Evolutionary conservation across 2,329 filamentous ascomycete genomes (phyloP), one percentile per base, ranked within the genome.

Genomic region (Pseudohalonectria lignicola): DNA sequence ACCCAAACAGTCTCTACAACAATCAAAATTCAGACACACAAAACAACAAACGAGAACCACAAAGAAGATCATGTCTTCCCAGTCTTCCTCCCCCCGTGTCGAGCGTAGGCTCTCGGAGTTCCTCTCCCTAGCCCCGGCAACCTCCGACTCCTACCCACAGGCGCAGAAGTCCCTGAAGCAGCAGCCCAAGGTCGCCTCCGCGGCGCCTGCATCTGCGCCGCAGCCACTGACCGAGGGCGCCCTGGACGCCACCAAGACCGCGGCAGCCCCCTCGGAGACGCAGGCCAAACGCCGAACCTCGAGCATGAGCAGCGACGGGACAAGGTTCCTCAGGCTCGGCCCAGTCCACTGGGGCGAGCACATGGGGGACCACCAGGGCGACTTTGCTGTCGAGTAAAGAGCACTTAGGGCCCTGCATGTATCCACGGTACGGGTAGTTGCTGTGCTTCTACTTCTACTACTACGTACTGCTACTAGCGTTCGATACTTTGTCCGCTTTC

Each of bases 291-390:
- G 71, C 53, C 71, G 74, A 54, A 70, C 66, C 45, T 74, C 70
- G 41, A 73, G 68, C 54, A 54, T 67, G 45, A 72, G 66, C 62
- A 71, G 66, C 53, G 56, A 57, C 45, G 56, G 51, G 49, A 64
- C 56, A 40, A 64, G 67, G 41, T 71, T 80, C 55, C 67, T 81
- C 47, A 79, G 77, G 64, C 71, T 81, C 41, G 71, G 72, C 18
- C 75, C 75, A 25, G 74, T 79, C 42, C 73, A 79, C 66, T 77
- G 66, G 57, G 76, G 76, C 46, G 74, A 73, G 63, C 70, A 75
- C 56, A 59, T 61, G 17, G 72, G 64, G 44, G 71, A 69, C 39
- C 62, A 73, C 61, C 67, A 72, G 60, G 64, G 60, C 33, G 74
- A 79, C 62, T 77, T 67, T 30, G 58, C 59, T 23, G 53, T 66